phyloP scores from a whole-genome alignment of 2,329 filamentous ascomycete genomes.

The Plectosphaerella cucumerina region DNA sequence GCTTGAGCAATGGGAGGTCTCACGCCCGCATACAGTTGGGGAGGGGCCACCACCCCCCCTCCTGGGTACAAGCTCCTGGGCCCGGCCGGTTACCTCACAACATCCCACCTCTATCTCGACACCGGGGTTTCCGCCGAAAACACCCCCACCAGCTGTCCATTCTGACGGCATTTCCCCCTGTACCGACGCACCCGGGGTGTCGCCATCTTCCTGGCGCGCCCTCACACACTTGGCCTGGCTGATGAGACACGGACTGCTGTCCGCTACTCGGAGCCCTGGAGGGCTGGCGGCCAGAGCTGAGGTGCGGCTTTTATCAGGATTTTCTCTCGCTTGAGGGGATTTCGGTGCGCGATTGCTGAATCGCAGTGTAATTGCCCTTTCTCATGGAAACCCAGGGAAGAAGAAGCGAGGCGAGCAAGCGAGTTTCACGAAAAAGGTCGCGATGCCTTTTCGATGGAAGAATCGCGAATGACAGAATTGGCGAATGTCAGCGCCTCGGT shows the following conservation, averaged over 20 bases:
- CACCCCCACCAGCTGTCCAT: neutral
- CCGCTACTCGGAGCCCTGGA: constrained; percentile 1
- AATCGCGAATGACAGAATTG: neutral
- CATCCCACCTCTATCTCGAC: neutral
- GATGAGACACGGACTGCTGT: neutral
- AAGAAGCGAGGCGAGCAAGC: neutral
- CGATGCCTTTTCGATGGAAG: too few species aligned
- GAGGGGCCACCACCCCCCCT: too few species aligned
- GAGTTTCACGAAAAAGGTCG: too few species aligned
- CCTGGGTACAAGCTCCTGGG: too few species aligned
- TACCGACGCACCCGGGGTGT: neutral
- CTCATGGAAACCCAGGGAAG: neutral
- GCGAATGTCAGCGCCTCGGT: neutral
- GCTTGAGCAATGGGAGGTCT: neutral
- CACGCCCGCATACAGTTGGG: too few species aligned
- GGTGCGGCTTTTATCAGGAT: constrained; percentile 2
- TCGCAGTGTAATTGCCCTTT: too few species aligned
- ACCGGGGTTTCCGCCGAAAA: neutral
- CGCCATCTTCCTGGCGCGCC: too few species aligned
- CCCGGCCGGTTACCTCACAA: neutral
- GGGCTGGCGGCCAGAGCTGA: too few species aligned
- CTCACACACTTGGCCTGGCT: neutral
- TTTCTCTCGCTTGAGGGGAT: neutral
- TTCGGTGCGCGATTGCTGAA: neutral
- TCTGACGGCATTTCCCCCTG: neutral